Base-by-base conservation (phyloP, 345 rosid genomes). In the Aegle marmelos region DNA sequence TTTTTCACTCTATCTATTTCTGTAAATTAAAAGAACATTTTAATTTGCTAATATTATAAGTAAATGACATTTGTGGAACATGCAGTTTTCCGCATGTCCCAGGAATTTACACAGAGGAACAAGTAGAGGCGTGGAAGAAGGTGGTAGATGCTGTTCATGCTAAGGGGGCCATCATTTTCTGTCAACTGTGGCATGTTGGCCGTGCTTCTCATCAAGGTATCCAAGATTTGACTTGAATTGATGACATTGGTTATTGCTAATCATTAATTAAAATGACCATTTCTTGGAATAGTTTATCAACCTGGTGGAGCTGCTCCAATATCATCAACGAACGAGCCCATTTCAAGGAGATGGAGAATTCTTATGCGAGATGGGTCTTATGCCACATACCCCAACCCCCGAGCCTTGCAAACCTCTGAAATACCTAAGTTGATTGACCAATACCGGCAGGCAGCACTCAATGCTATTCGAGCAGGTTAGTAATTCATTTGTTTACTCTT, bases 121-220 rank as follows among this genome's bases (percentile, higher is more conserved):
- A 94, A 74, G 92, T 91, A 24, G 84, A 91, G 31, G 95, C 94
- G 65, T 96, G 99, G 99, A 96, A 83, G 86, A 79, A 76, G 37
- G 90, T 92, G 59, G 97, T 91, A 62, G 86, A 89, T 16, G 94
- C 93, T 5, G 96, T 89, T 83, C 99, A 96, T 73, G 88, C 90
- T 37, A 88, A 88, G 75, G 98, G 97, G 16, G 84, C 91, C 82
- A 70, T 94, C 77, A 87, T 92, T 54, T 94, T 96, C 78, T 94
- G 95, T 83, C 99, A 96, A 62, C 75, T 96, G 25, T 94, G 97
- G 97, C 99, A 96, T 7, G 99, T 91, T 22, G 99, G 97, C 60
- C 97, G 95, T 17, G 97, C 97, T 41, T 94, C 98, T 65, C 97
- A 92, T 83, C 74, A 76, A 31, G 87, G 98, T 53, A 53, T 16